phyloP scores from a whole-genome alignment of 1,284 basidiomycete species.

The Sporisorium exsertum region DNA sequence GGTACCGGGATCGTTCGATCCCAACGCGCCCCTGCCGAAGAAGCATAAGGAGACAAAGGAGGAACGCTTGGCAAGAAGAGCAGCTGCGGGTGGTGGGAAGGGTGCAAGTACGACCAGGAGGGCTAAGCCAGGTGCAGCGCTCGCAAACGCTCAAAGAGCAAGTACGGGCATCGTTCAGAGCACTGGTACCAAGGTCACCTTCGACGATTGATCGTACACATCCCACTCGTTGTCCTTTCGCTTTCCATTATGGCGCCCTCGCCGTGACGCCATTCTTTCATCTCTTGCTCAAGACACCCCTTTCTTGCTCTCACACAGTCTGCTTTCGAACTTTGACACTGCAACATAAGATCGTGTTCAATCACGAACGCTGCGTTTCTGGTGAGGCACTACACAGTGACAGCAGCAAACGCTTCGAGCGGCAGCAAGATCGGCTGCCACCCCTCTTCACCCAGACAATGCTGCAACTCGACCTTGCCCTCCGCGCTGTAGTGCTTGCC shows the following conservation, averaged over 20 bases:
- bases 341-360: too few species aligned
- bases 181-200: constrained; percentile 85
- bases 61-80: constrained; percentile 26
- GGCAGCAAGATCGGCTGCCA: constrained; percentile 3
- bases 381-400: background rate
- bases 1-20: constrained; percentile 59
- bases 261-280: too few species aligned
- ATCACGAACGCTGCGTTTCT: too few species aligned
- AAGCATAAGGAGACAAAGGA: constrained; percentile 58
- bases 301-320: too few species aligned
- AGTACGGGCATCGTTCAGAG: constrained; percentile 83
- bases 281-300: too few species aligned
- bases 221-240: background rate
- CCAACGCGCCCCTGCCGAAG: constrained; percentile 48
- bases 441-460: background rate
- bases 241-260: background rate
- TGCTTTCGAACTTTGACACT: too few species aligned
- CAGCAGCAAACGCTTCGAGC: background rate
- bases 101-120: constrained; percentile 70
- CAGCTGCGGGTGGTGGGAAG: background rate
- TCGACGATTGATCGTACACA: constrained; percentile 68
- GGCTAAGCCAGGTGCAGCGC: constrained; percentile 86
- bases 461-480: constrained; percentile 22
- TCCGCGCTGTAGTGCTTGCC: constrained; percentile 54
- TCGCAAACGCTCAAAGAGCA: constrained; percentile 87